Base-by-base conservation (phyloP, 257 asterid genomes). In the Forsythia viridissima region DNA sequence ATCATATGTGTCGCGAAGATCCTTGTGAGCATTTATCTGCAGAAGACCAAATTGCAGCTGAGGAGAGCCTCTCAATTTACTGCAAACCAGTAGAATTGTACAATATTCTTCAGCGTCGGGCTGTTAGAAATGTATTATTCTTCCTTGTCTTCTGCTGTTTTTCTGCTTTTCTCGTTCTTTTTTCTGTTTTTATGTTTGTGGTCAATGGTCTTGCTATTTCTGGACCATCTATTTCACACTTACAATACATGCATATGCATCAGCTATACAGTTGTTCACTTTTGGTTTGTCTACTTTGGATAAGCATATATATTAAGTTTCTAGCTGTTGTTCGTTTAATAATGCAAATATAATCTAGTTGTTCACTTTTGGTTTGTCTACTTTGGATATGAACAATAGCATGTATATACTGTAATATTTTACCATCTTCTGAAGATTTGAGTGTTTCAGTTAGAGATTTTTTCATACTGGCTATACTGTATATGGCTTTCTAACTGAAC, bases 61-160 rank as follows among this genome's bases (percentile, higher is more conserved):
- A 95, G 88, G 98, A 92, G 84, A 92, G 99, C 88, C 97, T 96
- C 52, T 87, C 97, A 61, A 84, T 77, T 74, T 96, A 93, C 82
- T 93, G 98, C 94, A 96, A 96, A 88, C 99, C 99, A 42, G 97
- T 96, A 75, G 99, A 96, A 57, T 80, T 93, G 67, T 96, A 96
- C 86, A 96, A 96, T 84, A 93, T 96, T 77, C 92, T 96, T 77
- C 97, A 93, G 84, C 98, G 98, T 38, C 97, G 99, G 24, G 91
- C 96, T 66, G 81, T 84, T 80, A 85, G 85, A 85, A 91, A 93
- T 85, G 98, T 96, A 86, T 82, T 75, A 4, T 69, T 68, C 75
- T 81, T 72, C 40, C 37, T 12, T 76, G 21, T 72, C 68, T 21
- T 37, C 55, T 11, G 3, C 30, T 20, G 72, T 24, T 24, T 24